A percentile compares a stretch with the other conserved stretches of the same genome.
Evolutionary conservation across 148 eudicot species (phyloP).

Genomic region (Spergularia bocconei): DNA sequence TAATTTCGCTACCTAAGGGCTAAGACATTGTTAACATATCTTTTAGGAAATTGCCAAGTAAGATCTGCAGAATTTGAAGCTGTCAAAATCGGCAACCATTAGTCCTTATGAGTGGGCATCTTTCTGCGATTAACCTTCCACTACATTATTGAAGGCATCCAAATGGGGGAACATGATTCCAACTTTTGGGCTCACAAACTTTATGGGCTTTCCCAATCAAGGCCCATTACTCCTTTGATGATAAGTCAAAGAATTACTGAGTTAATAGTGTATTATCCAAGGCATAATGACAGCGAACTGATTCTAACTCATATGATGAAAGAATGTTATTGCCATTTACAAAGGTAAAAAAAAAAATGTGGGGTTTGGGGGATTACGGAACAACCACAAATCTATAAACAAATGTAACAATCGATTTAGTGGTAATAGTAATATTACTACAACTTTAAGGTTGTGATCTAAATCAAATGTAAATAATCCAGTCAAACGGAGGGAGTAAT

Average conservation of each 20-base stretch:
- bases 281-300: neutral
- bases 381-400: too few species aligned
- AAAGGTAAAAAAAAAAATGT: neutral
- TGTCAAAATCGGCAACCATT: constrained; percentile 21
- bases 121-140: constrained; percentile 14
- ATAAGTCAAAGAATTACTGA: constrained; percentile 12
- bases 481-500: too few species aligned
- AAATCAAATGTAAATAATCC: too few species aligned
- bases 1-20: neutral
- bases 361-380: too few species aligned
- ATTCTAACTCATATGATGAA: neutral
- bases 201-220: constrained; percentile 20
- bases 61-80: constrained; percentile 7
- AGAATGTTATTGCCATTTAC: neutral
- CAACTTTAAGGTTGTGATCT: too few species aligned
- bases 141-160: constrained; percentile 23
- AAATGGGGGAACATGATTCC: constrained; percentile 23
- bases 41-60: neutral
- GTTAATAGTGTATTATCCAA: neutral
- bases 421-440: too few species aligned
- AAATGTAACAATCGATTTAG: too few species aligned
- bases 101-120: constrained; percentile 27
- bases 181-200: constrained; percentile 27
- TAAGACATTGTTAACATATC: neutral
- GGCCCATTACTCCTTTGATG: constrained; percentile 9